These are phyloP conservation scores for Lepraria neglecta DNA, from an alignment of 495 filamentous ascomycete species.

Conservation along the genomic window DNA sequence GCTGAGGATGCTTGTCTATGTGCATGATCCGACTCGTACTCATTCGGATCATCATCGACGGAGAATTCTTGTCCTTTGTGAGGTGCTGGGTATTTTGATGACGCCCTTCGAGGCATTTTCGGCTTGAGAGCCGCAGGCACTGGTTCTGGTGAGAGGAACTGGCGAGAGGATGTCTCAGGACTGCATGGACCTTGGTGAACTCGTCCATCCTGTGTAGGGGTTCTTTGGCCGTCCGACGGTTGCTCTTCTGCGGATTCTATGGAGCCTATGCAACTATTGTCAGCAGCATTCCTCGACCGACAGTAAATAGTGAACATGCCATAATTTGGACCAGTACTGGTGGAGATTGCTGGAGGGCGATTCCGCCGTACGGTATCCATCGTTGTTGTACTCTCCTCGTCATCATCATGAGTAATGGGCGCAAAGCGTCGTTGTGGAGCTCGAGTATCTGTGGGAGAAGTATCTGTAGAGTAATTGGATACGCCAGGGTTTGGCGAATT, in stretches of 20 bases:
- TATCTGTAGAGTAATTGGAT: slow-evolving; percentile 24
- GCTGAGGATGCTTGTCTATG: slow-evolving; percentile 28
- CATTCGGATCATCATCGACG: slow-evolving; percentile 81
- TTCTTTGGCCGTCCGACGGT: slow-evolving; percentile 33
- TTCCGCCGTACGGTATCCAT: slow-evolving; percentile 25
- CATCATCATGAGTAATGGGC: slow-evolving; percentile 28
- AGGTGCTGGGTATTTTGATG: slow-evolving; percentile 65
- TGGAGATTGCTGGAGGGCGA: slow-evolving; percentile 26
- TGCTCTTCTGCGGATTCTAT: slow-evolving; percentile 28
- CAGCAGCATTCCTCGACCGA: neutral
- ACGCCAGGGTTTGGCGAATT: slow-evolving; percentile 12
- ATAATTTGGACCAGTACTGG: slow-evolving; percentile 17
- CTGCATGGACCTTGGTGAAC: slow-evolving; percentile 16
- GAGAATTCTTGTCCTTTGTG: slow-evolving; percentile 86
- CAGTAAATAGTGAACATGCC: slow-evolving; percentile 13
- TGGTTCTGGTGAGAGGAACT: slow-evolving; percentile 50
- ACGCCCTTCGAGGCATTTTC: slow-evolving; percentile 64
- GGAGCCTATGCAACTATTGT: slow-evolving; percentile 12
- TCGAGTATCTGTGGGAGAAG: slow-evolving; percentile 30
- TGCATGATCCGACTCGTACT: slow-evolving; percentile 60
- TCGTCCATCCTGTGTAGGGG: slow-evolving; percentile 23
- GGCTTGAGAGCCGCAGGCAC: slow-evolving; percentile 46
- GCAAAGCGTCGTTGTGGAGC: slow-evolving; percentile 30
- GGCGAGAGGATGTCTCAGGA: slow-evolving; percentile 19
- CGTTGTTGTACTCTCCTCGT: slow-evolving; percentile 18